Conservation (phyloP, 306 rosid species). For the Urtica urens region DNA sequence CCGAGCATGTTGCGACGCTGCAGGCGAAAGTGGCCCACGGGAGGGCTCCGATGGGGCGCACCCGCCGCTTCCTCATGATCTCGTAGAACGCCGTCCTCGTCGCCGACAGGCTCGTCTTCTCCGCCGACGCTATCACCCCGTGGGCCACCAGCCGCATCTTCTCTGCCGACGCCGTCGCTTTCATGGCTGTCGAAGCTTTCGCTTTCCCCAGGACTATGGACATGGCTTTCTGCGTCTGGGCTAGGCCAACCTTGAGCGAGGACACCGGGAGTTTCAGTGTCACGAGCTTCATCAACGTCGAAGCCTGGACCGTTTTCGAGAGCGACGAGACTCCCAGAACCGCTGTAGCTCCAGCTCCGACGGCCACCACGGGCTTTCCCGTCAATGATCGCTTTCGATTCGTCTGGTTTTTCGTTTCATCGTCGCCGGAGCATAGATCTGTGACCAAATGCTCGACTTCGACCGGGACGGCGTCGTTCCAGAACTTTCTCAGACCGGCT, state of each 20-base stretch:
- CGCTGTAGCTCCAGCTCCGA: slow-evolving; percentile 78
- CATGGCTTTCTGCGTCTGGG: slow-evolving; percentile 45
- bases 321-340: slow-evolving; percentile 67
- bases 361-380: slow-evolving; percentile 58
- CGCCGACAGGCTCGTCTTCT: slow-evolving; percentile 66
- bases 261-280: slow-evolving; percentile 45
- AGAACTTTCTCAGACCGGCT: slow-evolving; percentile 67
- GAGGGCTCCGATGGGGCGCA: slow-evolving; percentile 39
- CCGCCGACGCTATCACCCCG: slow-evolving; percentile 53
- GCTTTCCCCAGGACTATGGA: slow-evolving; percentile 32
- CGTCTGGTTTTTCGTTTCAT: slow-evolving; percentile 17
- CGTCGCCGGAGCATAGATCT: slow-evolving; percentile 28
- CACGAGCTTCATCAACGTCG: slow-evolving; percentile 43
- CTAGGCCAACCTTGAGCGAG: slow-evolving; percentile 41
- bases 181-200: slow-evolving; percentile 33
- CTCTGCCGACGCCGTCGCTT: slow-evolving; percentile 62
- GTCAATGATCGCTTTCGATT: slow-evolving; percentile 35
- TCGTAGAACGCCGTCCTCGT: slow-evolving; percentile 73
- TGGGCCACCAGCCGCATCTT: slow-evolving; percentile 63
- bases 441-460: slow-evolving; percentile 50
- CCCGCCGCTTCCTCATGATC: slow-evolving; percentile 61
- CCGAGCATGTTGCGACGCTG: slow-evolving; percentile 55
- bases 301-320: slow-evolving; percentile 57
- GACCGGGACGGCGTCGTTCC: slow-evolving; percentile 50
- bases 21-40: slow-evolving; percentile 73